Conservation (phyloP, 2,329 filamentous ascomycete genomes). For the Colletotrichum sp. region DNA sequence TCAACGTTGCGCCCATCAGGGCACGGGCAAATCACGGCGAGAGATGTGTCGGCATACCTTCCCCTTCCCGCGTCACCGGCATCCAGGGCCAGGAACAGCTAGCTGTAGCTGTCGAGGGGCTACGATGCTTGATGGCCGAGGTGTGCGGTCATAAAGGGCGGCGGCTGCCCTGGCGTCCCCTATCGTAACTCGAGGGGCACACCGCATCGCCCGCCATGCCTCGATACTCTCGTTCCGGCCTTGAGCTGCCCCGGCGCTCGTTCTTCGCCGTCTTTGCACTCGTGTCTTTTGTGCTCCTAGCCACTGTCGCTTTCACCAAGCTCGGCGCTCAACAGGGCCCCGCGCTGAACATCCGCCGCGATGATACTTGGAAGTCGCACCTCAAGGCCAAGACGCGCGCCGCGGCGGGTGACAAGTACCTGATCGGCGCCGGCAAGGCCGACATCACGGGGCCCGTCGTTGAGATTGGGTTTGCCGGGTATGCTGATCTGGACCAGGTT, state of each 20-base stretch:
- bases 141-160: background rate
- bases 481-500: conserved; percentile 83
- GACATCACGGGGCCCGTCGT: conserved; percentile 78
- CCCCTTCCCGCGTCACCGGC: background rate
- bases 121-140: background rate
- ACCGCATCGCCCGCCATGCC: background rate
- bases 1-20: background rate
- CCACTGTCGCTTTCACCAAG: conserved; percentile 3
- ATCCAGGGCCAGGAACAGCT: conserved; percentile 5
- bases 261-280: conserved; percentile 17
- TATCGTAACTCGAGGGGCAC: background rate
- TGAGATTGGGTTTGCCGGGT: conserved; percentile 90
- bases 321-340: background rate
- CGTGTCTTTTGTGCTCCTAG: conserved; percentile 12
- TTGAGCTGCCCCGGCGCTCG: conserved; percentile 10
- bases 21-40: conserved; percentile 1
- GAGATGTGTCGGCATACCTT: background rate
- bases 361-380: background rate
- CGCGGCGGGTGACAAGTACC: conserved; percentile 45
- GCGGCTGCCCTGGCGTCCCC: background rate
- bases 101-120: background rate
- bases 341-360: conserved; percentile 1
- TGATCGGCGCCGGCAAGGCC: conserved; percentile 62
- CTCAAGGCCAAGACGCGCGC: conserved; percentile 22
- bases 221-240: background rate